These are phyloP conservation scores for Trichoderma pleuroti DNA, from an alignment of 2,329 filamentous ascomycete species.

Conservation along the genomic window DNA sequence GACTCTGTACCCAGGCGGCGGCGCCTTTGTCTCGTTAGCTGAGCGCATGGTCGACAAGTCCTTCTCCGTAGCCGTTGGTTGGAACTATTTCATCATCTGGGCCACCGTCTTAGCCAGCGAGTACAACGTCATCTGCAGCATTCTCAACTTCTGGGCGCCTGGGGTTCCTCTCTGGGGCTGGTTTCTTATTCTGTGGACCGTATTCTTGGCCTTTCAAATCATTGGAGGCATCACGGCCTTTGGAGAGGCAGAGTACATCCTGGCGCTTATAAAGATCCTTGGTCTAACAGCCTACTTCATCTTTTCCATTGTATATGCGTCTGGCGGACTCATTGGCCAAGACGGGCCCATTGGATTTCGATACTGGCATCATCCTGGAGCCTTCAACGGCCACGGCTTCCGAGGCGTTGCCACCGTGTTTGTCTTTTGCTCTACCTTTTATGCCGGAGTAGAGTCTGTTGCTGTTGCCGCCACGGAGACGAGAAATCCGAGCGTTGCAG, in stretches of 20 bases:
- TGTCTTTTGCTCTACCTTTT: conserved; percentile 67
- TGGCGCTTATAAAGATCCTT: conserved; percentile 67
- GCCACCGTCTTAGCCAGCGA: conserved; percentile 62
- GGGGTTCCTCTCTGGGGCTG: conserved; percentile 61
- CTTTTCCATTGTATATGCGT: conserved; percentile 68
- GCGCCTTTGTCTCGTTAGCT: conserved; percentile 67
- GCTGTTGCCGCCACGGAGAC: conserved; percentile 62
- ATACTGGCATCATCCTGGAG: conserved; percentile 69
- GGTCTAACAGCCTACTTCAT: conserved; percentile 70
- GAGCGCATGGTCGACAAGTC: conserved; percentile 69
- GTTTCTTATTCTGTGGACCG: conserved; percentile 72
- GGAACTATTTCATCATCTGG: conserved; percentile 71
- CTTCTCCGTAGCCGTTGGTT: conserved; percentile 65
- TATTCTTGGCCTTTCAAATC: conserved; percentile 65
- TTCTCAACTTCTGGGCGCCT: conserved; percentile 64
- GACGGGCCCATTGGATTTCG: conserved; percentile 59
- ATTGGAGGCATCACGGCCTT: conserved; percentile 71
- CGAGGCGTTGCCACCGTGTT: conserved; percentile 63
- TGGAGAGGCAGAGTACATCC: conserved; percentile 77
- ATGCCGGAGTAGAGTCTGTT: conserved; percentile 62
- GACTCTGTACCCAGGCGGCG: conserved; percentile 67
- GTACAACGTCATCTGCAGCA: conserved; percentile 65
- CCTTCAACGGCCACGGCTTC: conserved; percentile 65
- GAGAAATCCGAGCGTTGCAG: conserved; percentile 53
- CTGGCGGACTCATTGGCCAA: conserved; percentile 62